Conservation (phyloP, 108 stramenopile species). For the Ochromonas danica region DNA sequence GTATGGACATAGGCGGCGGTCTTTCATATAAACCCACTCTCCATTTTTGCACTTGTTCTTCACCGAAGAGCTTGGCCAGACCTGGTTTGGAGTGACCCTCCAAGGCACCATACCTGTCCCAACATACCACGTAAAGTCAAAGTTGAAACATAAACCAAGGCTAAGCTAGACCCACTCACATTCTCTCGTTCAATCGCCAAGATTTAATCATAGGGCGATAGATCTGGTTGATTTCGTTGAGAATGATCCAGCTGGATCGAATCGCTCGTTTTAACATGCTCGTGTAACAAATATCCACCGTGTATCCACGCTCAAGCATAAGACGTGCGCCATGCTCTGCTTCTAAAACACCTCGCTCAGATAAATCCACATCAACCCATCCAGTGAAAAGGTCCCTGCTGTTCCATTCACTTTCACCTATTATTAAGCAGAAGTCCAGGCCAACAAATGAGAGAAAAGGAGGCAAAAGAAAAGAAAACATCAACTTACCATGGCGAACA, state of each 20-base stretch:
- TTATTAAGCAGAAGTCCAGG: background rate
- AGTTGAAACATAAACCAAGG: no score
- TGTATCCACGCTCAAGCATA: conserved; percentile 75
- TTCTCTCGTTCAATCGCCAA: conserved; percentile 89
- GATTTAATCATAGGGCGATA: conserved; percentile 78
- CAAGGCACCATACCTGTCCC: conserved; percentile 72
- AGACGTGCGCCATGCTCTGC: conserved; percentile 46
- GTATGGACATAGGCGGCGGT: conserved; percentile 69
- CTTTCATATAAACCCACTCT: conserved; percentile 59
- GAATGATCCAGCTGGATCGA: conserved; percentile 75
- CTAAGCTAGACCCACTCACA: conserved; percentile 40
- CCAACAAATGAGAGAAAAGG: background rate
- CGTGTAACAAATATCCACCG: conserved; percentile 84
- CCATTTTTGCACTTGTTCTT: conserved; percentile 79
- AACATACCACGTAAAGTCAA: background rate
- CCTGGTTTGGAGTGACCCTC: conserved; percentile 77
- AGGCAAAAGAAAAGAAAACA: background rate
- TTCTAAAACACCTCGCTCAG: conserved; percentile 46
- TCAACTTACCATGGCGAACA: conserved; percentile 8
- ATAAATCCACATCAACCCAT: conserved; percentile 52
- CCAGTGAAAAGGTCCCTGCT: conserved; percentile 38
- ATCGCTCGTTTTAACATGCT: conserved; percentile 84
- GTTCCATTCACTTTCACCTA: conserved; percentile 34
- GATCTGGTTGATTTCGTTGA: conserved; percentile 77
- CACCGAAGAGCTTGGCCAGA: conserved; percentile 73